Base-by-base conservation (phyloP, 352 stramenopile species). In the Globisporangium lucens region DNA sequence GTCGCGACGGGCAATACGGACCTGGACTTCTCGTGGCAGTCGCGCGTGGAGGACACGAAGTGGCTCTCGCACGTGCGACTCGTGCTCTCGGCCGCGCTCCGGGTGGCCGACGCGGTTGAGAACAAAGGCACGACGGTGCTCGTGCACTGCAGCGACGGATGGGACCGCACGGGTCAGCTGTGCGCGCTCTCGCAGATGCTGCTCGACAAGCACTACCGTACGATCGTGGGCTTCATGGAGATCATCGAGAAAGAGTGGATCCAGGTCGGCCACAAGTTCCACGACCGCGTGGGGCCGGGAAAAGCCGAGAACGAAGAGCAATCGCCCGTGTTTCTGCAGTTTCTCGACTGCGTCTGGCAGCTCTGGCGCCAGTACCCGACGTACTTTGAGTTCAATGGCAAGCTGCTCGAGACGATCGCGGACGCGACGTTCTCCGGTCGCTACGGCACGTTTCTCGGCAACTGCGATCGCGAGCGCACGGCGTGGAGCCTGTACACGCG, bases 131-230 rank as follows among this genome's bases (percentile, higher is more conserved):
- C 80, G 13, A 93, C 81, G 0, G 90, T 96, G 33, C 73, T 98
- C 3, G 90, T 97, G 33, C 91, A 98, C 66, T 98, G 93, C 70
- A 96, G 84, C 58, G 91, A 98, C 55, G 93, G 93, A 3, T 98
- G 93, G 93, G 93, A 98, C 64, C 87, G 93, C 20, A 98, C 93
- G 13, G 81, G 78, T 8, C 88, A 94, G 63, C 69, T 98, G 2
- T 95, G 87, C 68, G 82, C 76, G 0, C 76, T 98, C 2, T 82
- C 91, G 27, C 85, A 97, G 71, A 73, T 98, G 12, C 67, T 98
- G n/a, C 71, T 98, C 1, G 91, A 98, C 69, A 71, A 73, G 7
- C 87, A 94, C 68, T 98, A 97, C 67, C 81, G 91, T 12, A 96
- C 89, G 13, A 71, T 95, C 29, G 67, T 77, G 49, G 91, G 91